phyloP scores from a whole-genome alignment of 495 filamentous ascomycete genomes.

The Hypoxylon cercidicola region DNA sequence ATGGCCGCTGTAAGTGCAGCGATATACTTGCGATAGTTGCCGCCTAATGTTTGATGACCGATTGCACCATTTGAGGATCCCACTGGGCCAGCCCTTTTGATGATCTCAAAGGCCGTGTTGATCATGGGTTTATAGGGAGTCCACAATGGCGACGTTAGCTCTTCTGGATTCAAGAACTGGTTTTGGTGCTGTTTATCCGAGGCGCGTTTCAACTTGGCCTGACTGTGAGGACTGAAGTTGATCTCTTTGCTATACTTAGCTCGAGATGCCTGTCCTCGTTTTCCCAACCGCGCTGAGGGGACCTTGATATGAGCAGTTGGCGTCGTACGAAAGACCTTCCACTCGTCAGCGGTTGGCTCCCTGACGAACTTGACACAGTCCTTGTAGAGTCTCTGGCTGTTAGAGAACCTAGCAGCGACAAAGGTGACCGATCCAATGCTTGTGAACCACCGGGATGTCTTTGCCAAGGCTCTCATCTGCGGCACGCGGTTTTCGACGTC shows the following conservation, averaged over 20 bases:
- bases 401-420: constrained; percentile 67
- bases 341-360: constrained; percentile 74
- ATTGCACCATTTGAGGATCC: constrained; percentile 58
- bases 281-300: constrained; percentile 45
- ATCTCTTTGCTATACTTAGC: constrained; percentile 43
- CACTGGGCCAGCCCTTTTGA: constrained; percentile 50
- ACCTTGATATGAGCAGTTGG: constrained; percentile 42
- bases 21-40: constrained; percentile 56
- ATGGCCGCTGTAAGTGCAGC: constrained; percentile 52
- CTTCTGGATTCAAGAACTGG: constrained; percentile 9
- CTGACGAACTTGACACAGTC: constrained; percentile 79
- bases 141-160: constrained; percentile 44
- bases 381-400: constrained; percentile 58
- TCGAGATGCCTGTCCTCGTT: constrained; percentile 46
- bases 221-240: constrained; percentile 38
- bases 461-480: constrained; percentile 74
- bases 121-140: constrained; percentile 56
- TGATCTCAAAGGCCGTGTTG: constrained; percentile 56
- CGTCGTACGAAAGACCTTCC: constrained; percentile 60
- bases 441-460: constrained; percentile 74
- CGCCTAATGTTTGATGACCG: constrained; percentile 54
- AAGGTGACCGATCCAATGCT: constrained; percentile 74
- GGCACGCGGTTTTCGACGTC: constrained; percentile 66
- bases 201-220: constrained; percentile 15
- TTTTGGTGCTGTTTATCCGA: constrained; percentile 6